A percentile compares a stretch with the other conserved stretches of the same genome.
phyloP scores from a whole-genome alignment of 306 rosid genomes.

The Begonia peltatifolia region DNA sequence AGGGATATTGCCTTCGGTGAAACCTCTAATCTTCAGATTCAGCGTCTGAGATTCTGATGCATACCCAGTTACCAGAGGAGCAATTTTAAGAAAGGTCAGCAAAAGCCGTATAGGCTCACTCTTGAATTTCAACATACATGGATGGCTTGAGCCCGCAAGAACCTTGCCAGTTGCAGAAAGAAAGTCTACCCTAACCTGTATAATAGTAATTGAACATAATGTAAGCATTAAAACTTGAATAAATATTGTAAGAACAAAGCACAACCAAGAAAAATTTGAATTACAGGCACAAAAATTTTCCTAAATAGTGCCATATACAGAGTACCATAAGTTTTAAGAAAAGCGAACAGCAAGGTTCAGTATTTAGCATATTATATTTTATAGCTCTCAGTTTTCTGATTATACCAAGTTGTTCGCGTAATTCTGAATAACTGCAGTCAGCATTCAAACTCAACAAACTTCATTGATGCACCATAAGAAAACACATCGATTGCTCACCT shows the following conservation, averaged over 20 bases:
- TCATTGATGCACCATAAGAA: neutral
- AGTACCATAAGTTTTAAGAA: no score
- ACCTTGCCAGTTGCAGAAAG: conserved; percentile 38
- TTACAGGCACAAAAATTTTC: no score
- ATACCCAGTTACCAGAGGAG: conserved; percentile 57
- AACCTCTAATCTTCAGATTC: conserved; percentile 49
- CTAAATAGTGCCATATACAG: no score
- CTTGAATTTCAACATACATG: conserved; percentile 61
- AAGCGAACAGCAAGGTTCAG: no score
- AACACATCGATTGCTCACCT: neutral
- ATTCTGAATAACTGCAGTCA: neutral
- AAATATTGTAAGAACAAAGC: no score
- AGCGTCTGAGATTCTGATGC: conserved; percentile 51
- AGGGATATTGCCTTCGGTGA: conserved; percentile 38
- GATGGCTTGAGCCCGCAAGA: conserved; percentile 57
- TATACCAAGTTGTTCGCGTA: no score
- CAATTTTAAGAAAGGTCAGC: conserved; percentile 44
- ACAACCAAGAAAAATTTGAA: no score
- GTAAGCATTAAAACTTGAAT: no score
- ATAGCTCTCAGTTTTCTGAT: no score
- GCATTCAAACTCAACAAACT: neutral
- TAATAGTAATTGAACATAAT: neutral
- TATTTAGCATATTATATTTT: no score
- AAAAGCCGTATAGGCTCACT: conserved; percentile 66
- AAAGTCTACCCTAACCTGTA: conserved; percentile 51